Base-by-base conservation (phyloP, 768 basidiomycete genomes). In the Leccinum fibrillosum region DNA sequence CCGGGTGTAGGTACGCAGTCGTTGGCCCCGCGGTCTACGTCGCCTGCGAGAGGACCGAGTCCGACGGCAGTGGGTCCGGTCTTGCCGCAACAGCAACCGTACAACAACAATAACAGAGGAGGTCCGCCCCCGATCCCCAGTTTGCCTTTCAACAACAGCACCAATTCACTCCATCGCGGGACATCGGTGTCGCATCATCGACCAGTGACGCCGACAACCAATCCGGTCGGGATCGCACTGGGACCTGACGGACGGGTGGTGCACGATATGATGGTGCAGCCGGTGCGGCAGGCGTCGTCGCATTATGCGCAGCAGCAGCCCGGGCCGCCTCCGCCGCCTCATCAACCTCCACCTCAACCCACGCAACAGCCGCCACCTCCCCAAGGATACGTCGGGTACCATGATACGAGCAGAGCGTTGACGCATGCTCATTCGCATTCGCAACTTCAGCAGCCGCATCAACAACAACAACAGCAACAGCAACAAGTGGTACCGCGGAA, bases 1-100 rank as follows among this genome's bases (percentile, higher is more conserved):
- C 84, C 85, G 0, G 94, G 94, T 2, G 85, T 97, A 57, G 94
- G 94, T 13, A 86, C 90, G 17, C 87, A 86, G 32, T 80, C 83
- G 12, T 67, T 84, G 44, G 86, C 81, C 58, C 81, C 82, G 21
- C 88, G 86, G 64, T 84, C 86, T 6, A 80, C 83, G 51, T 85
- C 88, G 11, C 88, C 84, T 25, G 76, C 77, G 9, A 64, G 62
- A 53, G 53, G 66, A 26, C 53, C 66, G 8, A 62, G 66, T 39
- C 69, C 65, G 55, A 61, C 64, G 30, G 60, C 52, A 3, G 2
- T 39, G 37, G 37, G 37, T 8, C 3, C 37, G 17, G 7, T 39
- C 17, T 9, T 39, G 17, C 37, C 59, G 17, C 63, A 65, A 39
- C 50, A 47, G 21, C 45, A 21, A 13, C 45, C 45, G 21, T 21